Base-by-base conservation (phyloP, 768 basidiomycete species). In the Collybia mongolica region DNA sequence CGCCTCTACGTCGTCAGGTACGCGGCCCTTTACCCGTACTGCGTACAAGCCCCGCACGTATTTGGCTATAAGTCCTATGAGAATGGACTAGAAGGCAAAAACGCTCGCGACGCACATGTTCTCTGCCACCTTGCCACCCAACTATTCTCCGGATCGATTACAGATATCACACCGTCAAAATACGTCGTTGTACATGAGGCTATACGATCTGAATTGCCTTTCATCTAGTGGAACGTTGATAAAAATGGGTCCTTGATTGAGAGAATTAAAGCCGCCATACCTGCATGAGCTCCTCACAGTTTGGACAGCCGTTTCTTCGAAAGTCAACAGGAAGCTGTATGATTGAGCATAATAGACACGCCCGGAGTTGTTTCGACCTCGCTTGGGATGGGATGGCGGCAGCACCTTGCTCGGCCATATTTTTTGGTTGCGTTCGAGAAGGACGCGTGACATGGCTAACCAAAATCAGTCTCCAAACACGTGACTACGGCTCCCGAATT, bases 81-180 rank as follows among this genome's bases (percentile, higher is more conserved):
- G 44, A 32, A 56, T n/a, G 35, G 15, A 44, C 35, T 5, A 32
- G 32, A 24, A 40, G 48, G 24, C 37, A 48, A 17, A 47, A 41
- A 53, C 46, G 8, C 20, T 9, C 26, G 14, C 19, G 26, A 77
- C 87, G 54, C 58, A 95, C 96, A 83, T 57, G 88, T 93, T 65
- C 96, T 73, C 68, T 99, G 95, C 94, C 95, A 99, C 57, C 90
- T 81, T 6, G 91, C 90, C 5, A 98, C 94, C 97, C 97, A 99
- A 65, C 91, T 93, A 42, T 79, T 78, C 58, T 90, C 85, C 2
- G 95, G 88, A 60, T 90, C 83, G 39, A 93, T 83, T 41, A 93
- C 82, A 0, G 94, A 83, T 55, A 98, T 90, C 35, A 93, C 77
- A 11, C 97, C 97, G 58, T 98, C 96, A 57, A 90, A 99, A 56